These are phyloP conservation scores for Pichia gijzeniarum DNA, from an alignment of 805 yeast genomes.

Conservation along the genomic window DNA sequence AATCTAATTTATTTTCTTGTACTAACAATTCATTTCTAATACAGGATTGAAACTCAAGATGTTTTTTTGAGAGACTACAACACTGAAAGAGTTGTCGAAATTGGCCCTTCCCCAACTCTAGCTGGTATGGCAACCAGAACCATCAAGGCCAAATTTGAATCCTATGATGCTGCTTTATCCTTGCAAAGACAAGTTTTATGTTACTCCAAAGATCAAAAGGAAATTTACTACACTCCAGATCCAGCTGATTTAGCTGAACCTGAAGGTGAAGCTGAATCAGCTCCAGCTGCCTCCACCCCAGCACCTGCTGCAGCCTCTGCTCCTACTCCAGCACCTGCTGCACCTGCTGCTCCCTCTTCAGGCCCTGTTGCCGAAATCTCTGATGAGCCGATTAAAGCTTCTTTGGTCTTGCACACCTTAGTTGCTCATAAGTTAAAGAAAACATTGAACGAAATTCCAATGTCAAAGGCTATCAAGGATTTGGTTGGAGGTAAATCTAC, in stretches of 20 bases:
- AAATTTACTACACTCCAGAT: constrained; percentile 90
- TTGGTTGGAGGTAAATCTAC: constrained; percentile 98
- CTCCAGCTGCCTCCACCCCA: constrained; percentile 26
- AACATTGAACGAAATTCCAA: constrained; percentile 74
- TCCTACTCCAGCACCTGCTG: constrained; percentile 54
- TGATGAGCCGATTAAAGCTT: constrained; percentile 86
- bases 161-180: constrained; percentile 95
- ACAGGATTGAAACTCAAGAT: constrained; percentile 91
- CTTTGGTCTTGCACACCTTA: constrained; percentile 73
- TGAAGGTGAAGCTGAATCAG: constrained; percentile 23
- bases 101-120: constrained; percentile 97
- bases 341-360: constrained; percentile 56
- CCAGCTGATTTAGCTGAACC: constrained; percentile 46
- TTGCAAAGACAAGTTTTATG: constrained; percentile 91
- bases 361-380: constrained; percentile 81
- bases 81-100: constrained; percentile 95
- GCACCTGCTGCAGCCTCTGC: constrained; percentile 47
- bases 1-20: not conserved
- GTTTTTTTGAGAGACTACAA: constrained; percentile 90
- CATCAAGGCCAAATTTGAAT: constrained; percentile 88
- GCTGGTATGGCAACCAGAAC: constrained; percentile 99
- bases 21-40: constrained; percentile 7
- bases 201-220: constrained; percentile 93
- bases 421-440: constrained; percentile 97
- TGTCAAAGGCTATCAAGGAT: constrained; percentile 92